Base-by-base conservation (phyloP, 768 basidiomycete genomes). In the Fomitopsis pulvina region DNA sequence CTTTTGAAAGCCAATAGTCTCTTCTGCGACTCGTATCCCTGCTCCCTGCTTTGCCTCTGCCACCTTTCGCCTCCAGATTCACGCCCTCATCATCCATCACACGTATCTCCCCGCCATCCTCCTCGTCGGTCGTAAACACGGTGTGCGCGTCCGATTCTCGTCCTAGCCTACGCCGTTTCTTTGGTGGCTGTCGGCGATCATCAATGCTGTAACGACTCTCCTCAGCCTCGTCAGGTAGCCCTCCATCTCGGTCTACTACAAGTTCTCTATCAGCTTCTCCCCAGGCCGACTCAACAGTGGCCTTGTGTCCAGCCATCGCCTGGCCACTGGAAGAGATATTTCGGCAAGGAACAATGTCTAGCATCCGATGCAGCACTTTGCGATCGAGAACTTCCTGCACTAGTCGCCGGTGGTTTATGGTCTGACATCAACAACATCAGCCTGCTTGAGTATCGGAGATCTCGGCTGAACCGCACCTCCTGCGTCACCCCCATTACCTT, bases 401-500 rank as follows among this genome's bases (percentile, higher is more conserved):
- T 2, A 87, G 69, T 42, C 70, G 71, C 25, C 90, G 79, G 57
- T 87, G 85, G 50, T 85, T 85, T 46, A 89, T 77, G 1, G 83
- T 87, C 87, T 91, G 58, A 3, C 4, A 14, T n/a, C 34, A 37
- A 5, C 14, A 14, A 16, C 34, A 6, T 7, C 18, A 18, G 40
- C 20, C 21, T 14, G 43, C 38, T 24, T 52, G 51, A 54, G 40
- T 50, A 44, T 49, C 7, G 25, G 4, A 24, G 43, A 45, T 9
- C 18, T 7, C 26, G n/a, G 8, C 10, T 32, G 25, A 16, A 51
- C 48, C 75, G 55, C 53, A 88, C 92, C 77, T 92, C 87, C 62
- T 86, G 82, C 2, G 90, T 87, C 5, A 95, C 77, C 9, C 87
- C 85, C 71, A 95, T 75, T 26, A 96, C 78, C 27, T 77, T 84